Percentiles rank a stretch among this genome's conserved stretches.
These are phyloP conservation scores for Aspergillus japonicus DNA, from an alignment of 2,329 filamentous ascomycete species.

Conservation along the genomic window DNA sequence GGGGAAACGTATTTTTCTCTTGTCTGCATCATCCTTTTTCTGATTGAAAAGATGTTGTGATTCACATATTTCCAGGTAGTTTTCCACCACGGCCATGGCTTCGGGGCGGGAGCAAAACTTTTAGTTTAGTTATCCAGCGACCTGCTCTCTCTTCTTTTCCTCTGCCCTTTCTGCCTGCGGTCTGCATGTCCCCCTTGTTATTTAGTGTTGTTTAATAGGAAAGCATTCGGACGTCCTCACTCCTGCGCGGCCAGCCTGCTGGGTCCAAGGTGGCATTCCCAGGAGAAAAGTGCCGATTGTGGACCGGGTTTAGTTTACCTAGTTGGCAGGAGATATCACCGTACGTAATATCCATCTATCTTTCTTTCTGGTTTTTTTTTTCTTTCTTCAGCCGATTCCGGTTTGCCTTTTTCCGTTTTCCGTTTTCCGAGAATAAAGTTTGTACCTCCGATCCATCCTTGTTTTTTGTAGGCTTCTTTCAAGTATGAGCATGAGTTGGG, in stretches of 20 bases:
- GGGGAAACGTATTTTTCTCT: slow-evolving; percentile 6
- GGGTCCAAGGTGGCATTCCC: slow-evolving; percentile 4
- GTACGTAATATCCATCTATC: slow-evolving; percentile 6
- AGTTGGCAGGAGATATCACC: slow-evolving; percentile 3
- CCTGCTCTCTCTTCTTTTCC: background rate
- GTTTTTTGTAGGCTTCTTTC: background rate
- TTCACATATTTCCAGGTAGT: background rate
- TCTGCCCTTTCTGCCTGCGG: background rate
- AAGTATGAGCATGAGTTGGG: background rate
- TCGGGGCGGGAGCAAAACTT: background rate
- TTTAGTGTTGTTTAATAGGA: slow-evolving; percentile 11
- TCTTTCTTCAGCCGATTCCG: background rate
- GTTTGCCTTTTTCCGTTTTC: background rate
- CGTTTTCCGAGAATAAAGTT: background rate
- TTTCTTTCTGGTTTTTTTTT: too few relatives aligned
- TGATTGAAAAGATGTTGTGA: background rate
- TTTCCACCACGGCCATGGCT: background rate
- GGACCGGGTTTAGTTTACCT: background rate
- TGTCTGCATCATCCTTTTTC: slow-evolving; percentile 12
- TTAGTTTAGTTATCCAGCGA: background rate
- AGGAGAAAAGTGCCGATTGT: slow-evolving; percentile 4
- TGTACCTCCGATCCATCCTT: background rate
- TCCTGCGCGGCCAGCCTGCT: slow-evolving; percentile 4
- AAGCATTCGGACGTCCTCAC: background rate
- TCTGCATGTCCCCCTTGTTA: background rate